A percentile compares a stretch with the other conserved stretches of the same genome.
Conservation (phyloP, 805 yeast species). For the Kodamaea fukazawae region DNA sequence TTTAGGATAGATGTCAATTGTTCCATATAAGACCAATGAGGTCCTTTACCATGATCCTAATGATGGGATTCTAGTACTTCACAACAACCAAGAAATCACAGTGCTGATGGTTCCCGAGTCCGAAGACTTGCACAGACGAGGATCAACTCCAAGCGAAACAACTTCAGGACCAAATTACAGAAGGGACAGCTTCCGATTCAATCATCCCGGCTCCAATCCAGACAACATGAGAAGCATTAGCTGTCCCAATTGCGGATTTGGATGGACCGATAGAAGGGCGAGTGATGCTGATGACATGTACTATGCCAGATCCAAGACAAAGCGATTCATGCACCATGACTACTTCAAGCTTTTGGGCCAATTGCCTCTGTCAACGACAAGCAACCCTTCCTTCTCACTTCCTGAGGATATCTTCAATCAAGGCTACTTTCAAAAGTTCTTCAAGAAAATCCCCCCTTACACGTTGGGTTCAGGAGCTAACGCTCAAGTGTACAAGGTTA, state of each 20-base stretch:
- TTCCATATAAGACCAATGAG: constrained; percentile 34
- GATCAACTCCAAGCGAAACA: neutral
- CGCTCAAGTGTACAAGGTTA: constrained; percentile 82
- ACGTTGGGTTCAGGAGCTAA: constrained; percentile 79
- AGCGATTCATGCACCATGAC: constrained; percentile 33
- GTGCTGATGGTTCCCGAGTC: constrained; percentile 22
- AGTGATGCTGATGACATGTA: neutral
- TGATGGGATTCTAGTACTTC: constrained; percentile 34
- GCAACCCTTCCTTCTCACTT: constrained; percentile 19
- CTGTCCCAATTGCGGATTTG: constrained; percentile 34
- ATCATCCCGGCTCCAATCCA: neutral
- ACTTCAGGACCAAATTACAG: constrained; percentile 1
- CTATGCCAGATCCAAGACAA: constrained; percentile 1
- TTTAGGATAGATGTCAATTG: constrained; percentile 44
- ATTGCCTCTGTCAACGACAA: constrained; percentile 14
- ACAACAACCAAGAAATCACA: constrained; percentile 30
- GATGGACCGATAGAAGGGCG: constrained; percentile 16
- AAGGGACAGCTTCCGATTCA: constrained; percentile 1
- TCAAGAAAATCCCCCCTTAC: constrained; percentile 50
- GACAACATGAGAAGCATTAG: constrained; percentile 2
- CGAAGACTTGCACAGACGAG: neutral
- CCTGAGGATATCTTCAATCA: constrained; percentile 67
- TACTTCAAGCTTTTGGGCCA: constrained; percentile 35
- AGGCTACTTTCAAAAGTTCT: constrained; percentile 77
- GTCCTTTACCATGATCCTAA: constrained; percentile 36